Base-by-base conservation (phyloP, 140 eudicot genomes). In the Erigeron philadelphicus region DNA sequence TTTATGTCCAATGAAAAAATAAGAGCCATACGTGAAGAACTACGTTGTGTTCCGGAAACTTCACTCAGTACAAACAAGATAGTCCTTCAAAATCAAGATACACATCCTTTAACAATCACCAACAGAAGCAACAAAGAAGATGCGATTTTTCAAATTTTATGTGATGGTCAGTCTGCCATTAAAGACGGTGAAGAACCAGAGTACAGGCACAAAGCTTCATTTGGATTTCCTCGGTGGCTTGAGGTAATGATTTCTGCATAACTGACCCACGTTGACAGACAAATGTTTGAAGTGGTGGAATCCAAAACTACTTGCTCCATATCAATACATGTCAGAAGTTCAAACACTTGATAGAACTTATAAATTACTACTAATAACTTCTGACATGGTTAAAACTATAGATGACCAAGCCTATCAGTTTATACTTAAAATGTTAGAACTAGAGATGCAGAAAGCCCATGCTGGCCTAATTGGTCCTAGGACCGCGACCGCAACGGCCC, bases 201-300 rank as follows among this genome's bases (percentile, higher is more conserved):
- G 15, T 85, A 81, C 61, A 79, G 83, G 35, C 76, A 84, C 4
- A 84, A 88, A 75, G 96, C 82, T 25, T 83, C 90, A 40, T 82
- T 76, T 17, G 98, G 96, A 23, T 83, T 92, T 76, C 96, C 98
- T 0, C 77, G 87, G 63, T 88, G 96, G 98, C 93, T 92, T 41
- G 90, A 92, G 96, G 98, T 92, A 87, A 68, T 5, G 59, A 53
- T 21, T 53, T 53, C 10, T 53, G 11, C 16, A 15, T 17, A 50
- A 49, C 9, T 8, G 16, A 12, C 19, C 19, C 19, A 50, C 19
- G 16, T 50, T 13, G 56, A 50, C 7, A 12, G 16, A n/a, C 2
- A 17, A 50, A 50, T 50, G 16, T 12, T 8, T 50, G 8, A 50
- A 50, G 56, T 50, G 56, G 9, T 50, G 15, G 19, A 50, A 9